Conservation (phyloP, 495 filamentous ascomycete genomes). For the Cladorrhinum samala region DNA sequence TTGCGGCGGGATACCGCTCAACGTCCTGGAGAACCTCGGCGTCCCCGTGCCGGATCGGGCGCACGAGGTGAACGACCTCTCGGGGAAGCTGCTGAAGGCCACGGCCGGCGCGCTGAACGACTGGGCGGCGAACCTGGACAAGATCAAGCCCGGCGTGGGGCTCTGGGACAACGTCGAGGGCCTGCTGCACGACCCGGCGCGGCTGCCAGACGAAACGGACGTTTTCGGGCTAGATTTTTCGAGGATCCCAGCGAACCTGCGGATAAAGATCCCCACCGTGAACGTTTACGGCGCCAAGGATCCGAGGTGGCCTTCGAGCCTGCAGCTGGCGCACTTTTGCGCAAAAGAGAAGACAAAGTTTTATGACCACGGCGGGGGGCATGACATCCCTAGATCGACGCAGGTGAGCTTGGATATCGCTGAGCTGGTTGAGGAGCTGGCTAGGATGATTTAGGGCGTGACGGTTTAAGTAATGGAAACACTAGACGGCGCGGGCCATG, state of each 20-base stretch:
- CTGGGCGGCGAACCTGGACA: conserved; percentile 23
- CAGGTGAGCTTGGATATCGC: conserved; percentile 24
- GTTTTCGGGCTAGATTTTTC: conserved; percentile 51
- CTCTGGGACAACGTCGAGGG: conserved; percentile 26
- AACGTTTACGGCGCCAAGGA: conserved; percentile 57
- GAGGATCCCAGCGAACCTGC: conserved; percentile 29
- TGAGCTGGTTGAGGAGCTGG: conserved; percentile 19
- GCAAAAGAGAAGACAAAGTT: conserved; percentile 42
- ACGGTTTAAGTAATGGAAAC: too few relatives aligned
- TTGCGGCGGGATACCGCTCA: conserved; percentile 47
- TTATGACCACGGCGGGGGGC: conserved; percentile 50
- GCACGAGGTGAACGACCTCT: conserved; percentile 31
- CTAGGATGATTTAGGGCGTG: conserved; percentile 14
- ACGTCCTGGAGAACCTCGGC: conserved; percentile 45
- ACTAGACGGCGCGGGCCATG: too few relatives aligned
- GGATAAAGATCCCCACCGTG: conserved; percentile 54
- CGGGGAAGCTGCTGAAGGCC: conserved; percentile 21
- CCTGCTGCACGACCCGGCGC: conserved; percentile 26
- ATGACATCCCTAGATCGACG: conserved; percentile 40
- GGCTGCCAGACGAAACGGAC: conserved; percentile 21
- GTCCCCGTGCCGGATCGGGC: conserved; percentile 41
- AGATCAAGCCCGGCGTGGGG: conserved; percentile 17
- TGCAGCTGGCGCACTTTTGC: conserved; percentile 53
- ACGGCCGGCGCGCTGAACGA: conserved; percentile 27
- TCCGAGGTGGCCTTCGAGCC: conserved; percentile 47